Base-by-base conservation (phyloP, 768 basidiomycete species). In the Mycena albidolilacea region DNA sequence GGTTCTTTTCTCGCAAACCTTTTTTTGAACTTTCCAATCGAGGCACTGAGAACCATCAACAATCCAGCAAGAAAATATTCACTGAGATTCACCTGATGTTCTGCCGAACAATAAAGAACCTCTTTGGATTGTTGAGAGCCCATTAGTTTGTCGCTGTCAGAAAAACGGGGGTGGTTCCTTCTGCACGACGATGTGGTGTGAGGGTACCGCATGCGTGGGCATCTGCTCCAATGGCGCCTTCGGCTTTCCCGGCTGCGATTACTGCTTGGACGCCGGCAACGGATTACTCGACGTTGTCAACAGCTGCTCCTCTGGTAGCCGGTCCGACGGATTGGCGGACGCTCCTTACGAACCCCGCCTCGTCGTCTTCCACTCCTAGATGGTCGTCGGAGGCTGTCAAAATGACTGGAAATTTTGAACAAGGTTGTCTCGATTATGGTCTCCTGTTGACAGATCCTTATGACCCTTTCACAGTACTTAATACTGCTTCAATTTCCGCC, bases 101-200 rank as follows among this genome's bases (percentile, higher is more conserved):
- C 35, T 2, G 11, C 41, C 10, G 70, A 72, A 37, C 75, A 77
- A 46, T 78, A 78, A 8, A 74, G 50, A 15, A 66, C 69, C 62
- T 78, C 75, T 52, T 72, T 72, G 39, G 73, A 78, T 64, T 55
- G 50, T 37, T 73, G 75, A 52, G 73, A 78, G 15, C 75, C 68
- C 52, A 62, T 62, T 35, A 76, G 55, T 17, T 61, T 62, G 30
- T 15, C 57, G 69, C 61, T 64, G 60, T 50, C 69, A 70, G 41
- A 63, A 37, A 6, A 70, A 70, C 30, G 0, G 0, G 14, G 37
- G 37, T 10, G 68, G 68, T 17, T 69, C 68, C 30, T 35, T 48
- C 38, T 70, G 69, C 69, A 70, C 60, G 48, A 64, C 60, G 43
- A 70, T 70, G 69, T 55, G 17, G 10, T 23, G 59, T 60, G 15